A percentile compares a stretch with the other conserved stretches of the same genome.
phyloP scores from a whole-genome alignment of 805 yeast species.

The Wickerhamomyces bisporus region DNA sequence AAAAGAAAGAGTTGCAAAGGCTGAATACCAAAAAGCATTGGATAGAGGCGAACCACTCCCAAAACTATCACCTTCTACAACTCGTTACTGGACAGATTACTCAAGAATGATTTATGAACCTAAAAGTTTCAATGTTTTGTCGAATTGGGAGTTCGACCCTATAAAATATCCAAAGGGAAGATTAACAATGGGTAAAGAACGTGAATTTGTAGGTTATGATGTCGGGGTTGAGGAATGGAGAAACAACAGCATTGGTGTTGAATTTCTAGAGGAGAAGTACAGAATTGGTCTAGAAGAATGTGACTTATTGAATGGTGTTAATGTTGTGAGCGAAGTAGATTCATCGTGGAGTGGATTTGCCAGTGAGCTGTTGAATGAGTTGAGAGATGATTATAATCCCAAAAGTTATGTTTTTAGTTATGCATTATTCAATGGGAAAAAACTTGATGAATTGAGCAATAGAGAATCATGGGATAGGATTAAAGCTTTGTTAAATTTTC shows the following conservation, averaged over 20 bases:
- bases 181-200: slow-evolving; percentile 21
- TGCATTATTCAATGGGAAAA: slow-evolving; percentile 33
- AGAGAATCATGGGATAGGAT: slow-evolving; percentile 34
- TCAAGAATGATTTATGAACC: slow-evolving; percentile 65
- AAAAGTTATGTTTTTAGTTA: slow-evolving; percentile 43
- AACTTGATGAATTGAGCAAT: slow-evolving; percentile 8
- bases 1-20: slow-evolving; percentile 37
- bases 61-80: slow-evolving; percentile 33
- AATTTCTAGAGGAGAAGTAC: slow-evolving; percentile 53
- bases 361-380: slow-evolving; percentile 39
- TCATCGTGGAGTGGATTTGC: slow-evolving; percentile 84
- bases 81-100: slow-evolving; percentile 79
- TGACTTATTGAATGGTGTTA: slow-evolving; percentile 70
- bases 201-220: slow-evolving; percentile 41
- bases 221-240: slow-evolving; percentile 61
- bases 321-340: slow-evolving; percentile 64
- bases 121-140: slow-evolving; percentile 44
- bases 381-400: slow-evolving; percentile 67
- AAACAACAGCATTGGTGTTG: slow-evolving; percentile 32
- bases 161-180: slow-evolving; percentile 23
- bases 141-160: slow-evolving; percentile 55
- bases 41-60: slow-evolving; percentile 41
- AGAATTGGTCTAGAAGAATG: slow-evolving; percentile 67
- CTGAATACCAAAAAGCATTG: slow-evolving; percentile 58
- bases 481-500: slow-evolving; percentile 38